Base-by-base conservation (phyloP, 192 early-diverging fungal genomes). In the Coemansia sp. region DNA sequence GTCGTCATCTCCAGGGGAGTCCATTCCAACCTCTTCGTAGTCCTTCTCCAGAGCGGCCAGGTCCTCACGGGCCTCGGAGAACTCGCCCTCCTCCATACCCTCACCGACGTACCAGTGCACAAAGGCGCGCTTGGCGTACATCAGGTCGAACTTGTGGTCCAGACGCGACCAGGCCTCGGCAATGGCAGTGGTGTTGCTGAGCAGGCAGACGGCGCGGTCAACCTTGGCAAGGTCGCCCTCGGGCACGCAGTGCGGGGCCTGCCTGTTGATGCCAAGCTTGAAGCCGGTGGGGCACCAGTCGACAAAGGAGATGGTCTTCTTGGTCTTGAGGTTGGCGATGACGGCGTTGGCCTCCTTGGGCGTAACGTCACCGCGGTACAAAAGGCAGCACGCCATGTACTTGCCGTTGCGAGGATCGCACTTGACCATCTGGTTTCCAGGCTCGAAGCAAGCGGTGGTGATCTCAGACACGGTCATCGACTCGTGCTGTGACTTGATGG, bases 41-140 rank as follows among this genome's bases (percentile, higher is more conserved):
- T 99, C 97, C 92, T 97, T 98, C 86, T 99, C 95, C 63, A 99
- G 92, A 43, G 97, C 95, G 77, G 94, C 97, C 82, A 98, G 88
- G 82, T 99, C 95, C 83, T 98, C 97, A 85, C 95, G 95, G 57
- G 95, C 97, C 86, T 99, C 97, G 60, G 94, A 95, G 91, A 99
- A 99, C 83, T 99, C 97, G 76, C 97, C 95, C 84, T 99, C 97
- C 84, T 99, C 97, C 97, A 99, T 99, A 85, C 97, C 95, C 84
- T 98, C 97, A 79, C 95, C 97, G 60, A 99, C 97, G 78, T 97
- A 99, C 97, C 95, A 98, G 86, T 99, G 97, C 50, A 99, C 97
- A 72, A 99, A 99, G 65, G 97, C 95, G 83, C 97, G 95, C 90
- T 98, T 99, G 81, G 97, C 93, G 83, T 95, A 99, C 95, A 98